Percentiles rank a stretch among this genome's conserved stretches.
These are phyloP conservation scores for Boletus subparvulus DNA, from an alignment of 768 basidiomycete species.

Conservation along the genomic window DNA sequence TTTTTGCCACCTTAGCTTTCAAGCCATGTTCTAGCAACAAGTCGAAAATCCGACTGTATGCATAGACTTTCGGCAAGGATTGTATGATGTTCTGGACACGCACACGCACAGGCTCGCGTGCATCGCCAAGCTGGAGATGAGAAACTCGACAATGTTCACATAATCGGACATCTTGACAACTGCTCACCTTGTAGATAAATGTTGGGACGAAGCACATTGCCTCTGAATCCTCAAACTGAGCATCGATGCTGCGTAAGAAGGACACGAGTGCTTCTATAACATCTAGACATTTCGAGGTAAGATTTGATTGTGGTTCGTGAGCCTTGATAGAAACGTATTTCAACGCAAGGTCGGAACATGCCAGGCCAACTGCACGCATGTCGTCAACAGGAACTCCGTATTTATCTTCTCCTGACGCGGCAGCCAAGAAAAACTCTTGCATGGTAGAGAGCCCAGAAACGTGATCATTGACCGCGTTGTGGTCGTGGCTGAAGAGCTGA, in stretches of 20 bases:
- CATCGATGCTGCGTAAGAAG: slow-evolving; percentile 69
- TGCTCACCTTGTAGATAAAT: slow-evolving; percentile 79
- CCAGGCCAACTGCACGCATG: slow-evolving; percentile 64
- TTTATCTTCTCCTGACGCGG: slow-evolving; percentile 55
- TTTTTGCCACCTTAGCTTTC: slow-evolving; percentile 88
- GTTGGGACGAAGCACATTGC: slow-evolving; percentile 87
- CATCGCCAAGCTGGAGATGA: slow-evolving; percentile 79
- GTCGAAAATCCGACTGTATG: slow-evolving; percentile 90
- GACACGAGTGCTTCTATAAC: slow-evolving; percentile 75
- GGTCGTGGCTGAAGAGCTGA: slow-evolving; percentile 91
- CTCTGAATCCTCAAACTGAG: slow-evolving; percentile 84
- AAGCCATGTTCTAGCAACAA: slow-evolving; percentile 85
- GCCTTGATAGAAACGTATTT: slow-evolving; percentile 92
- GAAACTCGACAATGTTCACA: not conserved
- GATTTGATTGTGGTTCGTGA: slow-evolving; percentile 88
- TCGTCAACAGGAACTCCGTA: slow-evolving; percentile 46
- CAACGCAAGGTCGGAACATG: slow-evolving; percentile 87
- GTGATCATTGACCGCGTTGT: slow-evolving; percentile 92
- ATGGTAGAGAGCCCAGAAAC: slow-evolving; percentile 73
- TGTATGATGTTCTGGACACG: slow-evolving; percentile 86
- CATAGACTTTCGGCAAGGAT: slow-evolving; percentile 83
- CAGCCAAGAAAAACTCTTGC: slow-evolving; percentile 69
- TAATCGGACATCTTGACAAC: not conserved
- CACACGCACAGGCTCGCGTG: slow-evolving; percentile 74
- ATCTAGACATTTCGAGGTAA: slow-evolving; percentile 86